Base-by-base conservation (phyloP, 192 early-diverging fungal species). In the Entomortierella chlamydospora region DNA sequence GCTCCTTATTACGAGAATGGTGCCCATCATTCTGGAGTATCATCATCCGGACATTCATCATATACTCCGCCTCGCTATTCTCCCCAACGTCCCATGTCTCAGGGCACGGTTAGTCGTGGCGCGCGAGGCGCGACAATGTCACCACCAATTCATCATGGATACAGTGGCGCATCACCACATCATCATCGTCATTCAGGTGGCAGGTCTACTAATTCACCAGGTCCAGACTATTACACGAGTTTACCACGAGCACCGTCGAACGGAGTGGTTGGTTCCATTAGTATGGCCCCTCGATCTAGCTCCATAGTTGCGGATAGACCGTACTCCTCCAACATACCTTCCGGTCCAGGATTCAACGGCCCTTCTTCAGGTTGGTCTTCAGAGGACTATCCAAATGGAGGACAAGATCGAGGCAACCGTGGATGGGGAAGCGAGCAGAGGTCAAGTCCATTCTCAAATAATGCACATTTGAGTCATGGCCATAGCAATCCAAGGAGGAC, bases 81-180 rank as follows among this genome's bases (percentile, higher is more conserved):
- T 2, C 45, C 67, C 1, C 65, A 57, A 51, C 68, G 42, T 29
- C 67, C 59, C 45, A 47, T 47, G 2, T 47, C 45, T 47, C 64
- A 67, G 30, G 42, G 64, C 4, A 20, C 45, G 15, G 20, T 47
- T 11, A 56, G 39, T 42, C 52, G 55, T 8, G 28, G 26, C 28
- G 47, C 69, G 10, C 69, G 69, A 23, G 43, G 69, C 23, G 51
- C 23, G 6, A 71, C 69, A 10, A 61, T 57, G 56, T 71, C 69
- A 2, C 69, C 69, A 13, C 69, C 69, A 4, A 25, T 61, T 43
- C 69, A 56, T 22, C 60, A 60, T 17, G n/a, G 23, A 29, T 71
- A 71, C 13, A 43, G 30, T 29, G 23, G 22, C 28, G 39, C 39
- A 37, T 62, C 61, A 8, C 53, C 54, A 31, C 54, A 13, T 54